These are phyloP conservation scores for Melanogaster broomeanus DNA, from an alignment of 768 basidiomycete genomes.

Conservation along the genomic window DNA sequence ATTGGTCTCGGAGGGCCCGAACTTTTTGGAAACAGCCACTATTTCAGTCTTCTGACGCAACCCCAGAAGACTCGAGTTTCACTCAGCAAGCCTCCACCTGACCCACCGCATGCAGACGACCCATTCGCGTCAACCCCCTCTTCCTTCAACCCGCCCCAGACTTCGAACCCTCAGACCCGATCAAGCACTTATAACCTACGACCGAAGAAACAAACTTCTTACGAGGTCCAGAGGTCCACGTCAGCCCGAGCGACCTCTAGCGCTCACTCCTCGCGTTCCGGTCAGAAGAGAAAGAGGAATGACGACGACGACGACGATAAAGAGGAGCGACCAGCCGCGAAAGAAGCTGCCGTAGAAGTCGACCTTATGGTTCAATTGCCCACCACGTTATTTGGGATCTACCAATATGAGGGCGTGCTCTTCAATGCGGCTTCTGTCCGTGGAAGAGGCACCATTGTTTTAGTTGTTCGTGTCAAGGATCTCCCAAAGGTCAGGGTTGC, in stretches of 20 bases:
- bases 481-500: neutral
- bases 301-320: neutral
- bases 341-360: neutral
- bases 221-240: too few species aligned
- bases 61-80: neutral
- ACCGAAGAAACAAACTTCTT: neutral
- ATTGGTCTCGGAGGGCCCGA: neutral
- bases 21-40: neutral
- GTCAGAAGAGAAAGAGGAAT: neutral
- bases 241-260: neutral
- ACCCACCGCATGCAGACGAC: too few species aligned
- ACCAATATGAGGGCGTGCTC: neutral
- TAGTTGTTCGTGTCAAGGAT: neutral
- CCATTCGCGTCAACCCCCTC: too few species aligned
- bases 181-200: neutral
- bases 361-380: neutral
- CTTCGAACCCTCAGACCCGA: neutral
- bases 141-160: neutral
- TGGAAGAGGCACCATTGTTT: neutral
- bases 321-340: neutral
- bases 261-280: neutral
- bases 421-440: conserved; percentile 1
- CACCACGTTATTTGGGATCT: neutral
- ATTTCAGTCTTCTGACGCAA: too few species aligned
- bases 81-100: neutral